Evolutionary conservation across 1,284 basidiomycete genomes (phyloP).

Genomic region (Pholiota adiposa): DNA sequence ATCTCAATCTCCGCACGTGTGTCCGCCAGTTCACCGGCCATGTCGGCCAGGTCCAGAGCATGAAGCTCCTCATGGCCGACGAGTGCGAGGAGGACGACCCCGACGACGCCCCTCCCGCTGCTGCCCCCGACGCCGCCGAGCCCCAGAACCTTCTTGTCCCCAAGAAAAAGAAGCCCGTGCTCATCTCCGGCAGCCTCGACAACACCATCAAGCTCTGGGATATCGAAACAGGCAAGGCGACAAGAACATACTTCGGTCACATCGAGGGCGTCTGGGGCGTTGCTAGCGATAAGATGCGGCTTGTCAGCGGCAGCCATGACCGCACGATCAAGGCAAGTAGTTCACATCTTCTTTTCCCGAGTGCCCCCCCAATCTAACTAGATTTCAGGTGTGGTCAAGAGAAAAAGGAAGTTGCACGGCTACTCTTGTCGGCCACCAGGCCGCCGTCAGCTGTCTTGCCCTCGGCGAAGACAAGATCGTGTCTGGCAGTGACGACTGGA

Average conservation of each 20-base stretch:
- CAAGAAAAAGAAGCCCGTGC: slow-evolving; percentile 62
- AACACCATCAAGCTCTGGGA: slow-evolving; percentile 99
- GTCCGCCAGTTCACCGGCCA: slow-evolving; percentile 89
- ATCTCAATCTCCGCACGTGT: slow-evolving; percentile 82
- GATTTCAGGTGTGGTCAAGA: slow-evolving; percentile 83
- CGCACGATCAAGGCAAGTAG: slow-evolving; percentile 82
- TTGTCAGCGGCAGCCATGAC: slow-evolving; percentile 93
- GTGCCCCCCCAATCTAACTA: slow-evolving; percentile 10
- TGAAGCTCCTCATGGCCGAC: slow-evolving; percentile 77
- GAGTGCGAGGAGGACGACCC: slow-evolving; percentile 43
- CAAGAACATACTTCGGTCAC: slow-evolving; percentile 92
- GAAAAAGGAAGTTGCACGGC: slow-evolving; percentile 89
- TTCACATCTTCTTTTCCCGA: slow-evolving; percentile 4
- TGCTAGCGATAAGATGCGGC: slow-evolving; percentile 88
- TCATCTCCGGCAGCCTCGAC: slow-evolving; percentile 92
- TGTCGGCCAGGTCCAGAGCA: slow-evolving; percentile 93
- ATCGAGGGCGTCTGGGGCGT: slow-evolving; percentile 98
- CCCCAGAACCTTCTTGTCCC: slow-evolving; percentile 15
- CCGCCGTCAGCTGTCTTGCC: slow-evolving; percentile 90
- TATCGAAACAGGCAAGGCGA: slow-evolving; percentile 82
- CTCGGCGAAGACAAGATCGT: slow-evolving; percentile 96
- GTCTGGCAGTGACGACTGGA: slow-evolving; percentile 90
- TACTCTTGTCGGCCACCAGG: slow-evolving; percentile 93
- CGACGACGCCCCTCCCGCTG: neutral
- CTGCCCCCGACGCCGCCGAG: slow-evolving; percentile 8